Base-by-base conservation (phyloP, 805 yeast species). In the Torulaspora delbrueckii region DNA sequence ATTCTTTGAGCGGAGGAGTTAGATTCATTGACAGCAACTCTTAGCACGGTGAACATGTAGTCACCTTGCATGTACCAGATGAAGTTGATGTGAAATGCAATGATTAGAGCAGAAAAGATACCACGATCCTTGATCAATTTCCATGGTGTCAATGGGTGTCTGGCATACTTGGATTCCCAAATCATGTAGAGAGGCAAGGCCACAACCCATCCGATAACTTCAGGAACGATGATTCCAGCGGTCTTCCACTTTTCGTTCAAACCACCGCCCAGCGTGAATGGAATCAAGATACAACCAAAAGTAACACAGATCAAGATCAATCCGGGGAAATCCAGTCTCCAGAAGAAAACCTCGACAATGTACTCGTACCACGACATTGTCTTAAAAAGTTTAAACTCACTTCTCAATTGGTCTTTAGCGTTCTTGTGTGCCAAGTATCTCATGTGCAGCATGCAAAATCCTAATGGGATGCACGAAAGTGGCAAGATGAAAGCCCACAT, bases 211-310 rank as follows among this genome's bases (percentile, higher is more conserved):
- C 64, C 90, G 45, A 84, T 56, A 14, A 81, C 83, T 42, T 82
- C 68, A 3, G 87, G 87, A 2, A 72, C 88, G 54, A 84, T 77
- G 50, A 79, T 74, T 34, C 74, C 66, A 4, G 76, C 87, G 45
- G 69, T 67, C 45, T 66, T 56, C 90, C 90, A 84, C 46, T 72
- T 66, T 1, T 65, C 54, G 1, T 59, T 40, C 30, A 65, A 52
- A 40, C 86, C 85, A 48, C 84, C 86, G 8, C 85, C 86, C 26
- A 84, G 62, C 5, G 89, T 82, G 53, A 84, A 74, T 8, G 91
- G 89, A 33, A 78, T 75, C 53, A 84, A 70, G 36, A 84, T 71
- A 44, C 79, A 72, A 26, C 84, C 85, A 35, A 84, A 72, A 2
- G 76, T 72, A n/a, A 75, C 74, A 49, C 76, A 67, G 38, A 81